Evolutionary conservation across 176 grass and related monocot genomes (phyloP), one percentile per base, ranked within the genome.

Genomic region (Cymbopogon citratus): DNA sequence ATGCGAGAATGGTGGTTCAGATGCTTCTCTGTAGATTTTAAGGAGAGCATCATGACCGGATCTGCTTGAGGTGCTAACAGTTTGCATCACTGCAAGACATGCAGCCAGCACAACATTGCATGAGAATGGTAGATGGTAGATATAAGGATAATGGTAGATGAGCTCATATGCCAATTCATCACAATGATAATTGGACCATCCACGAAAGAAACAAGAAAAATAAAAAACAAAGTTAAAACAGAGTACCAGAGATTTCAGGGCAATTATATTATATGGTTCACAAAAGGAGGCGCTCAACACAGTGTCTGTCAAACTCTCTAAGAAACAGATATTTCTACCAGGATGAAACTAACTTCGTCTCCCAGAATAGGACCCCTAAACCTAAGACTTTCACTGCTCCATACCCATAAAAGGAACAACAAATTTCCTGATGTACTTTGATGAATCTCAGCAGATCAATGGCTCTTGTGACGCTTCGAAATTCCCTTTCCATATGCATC

Each of bases 61-160:
- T 91, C 81, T 93, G 86, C 71, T 83, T 66, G 90, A 92, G 28
- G 66, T 78, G 34, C 23, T 94, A 49, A 90, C 92, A 21, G 24
- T 82, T 54, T 41, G 77, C 92, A 98, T 94, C 77, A 98, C 88
- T 77, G 90, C 90, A 66, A 98, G 81, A 79, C 89, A 98, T 84
- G 92, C 84, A 89, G 90, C 90, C 95, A 94, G 85, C 28, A 94
- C 31, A 3, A 33, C 31, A 33, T 33, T 33, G 31, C 31, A 33
- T 33, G n/a, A n/a, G n/a, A n/a, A n/a, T n/a, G n/a, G 81, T 43
- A n/a, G n/a, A n/a, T n/a, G n/a, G n/a, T n/a, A n/a, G n/a, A n/a
- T n/a, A n/a, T n/a, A n/a, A n/a, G n/a, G n/a, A n/a, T n/a, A n/a
- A n/a, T n/a, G n/a, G n/a, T n/a, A n/a, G n/a, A 51, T 52, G 49